Evolutionary conservation across 768 basidiomycete genomes (phyloP), one percentile per base, ranked within the genome.

Genomic region (Symmetrospora coprosmae): DNA sequence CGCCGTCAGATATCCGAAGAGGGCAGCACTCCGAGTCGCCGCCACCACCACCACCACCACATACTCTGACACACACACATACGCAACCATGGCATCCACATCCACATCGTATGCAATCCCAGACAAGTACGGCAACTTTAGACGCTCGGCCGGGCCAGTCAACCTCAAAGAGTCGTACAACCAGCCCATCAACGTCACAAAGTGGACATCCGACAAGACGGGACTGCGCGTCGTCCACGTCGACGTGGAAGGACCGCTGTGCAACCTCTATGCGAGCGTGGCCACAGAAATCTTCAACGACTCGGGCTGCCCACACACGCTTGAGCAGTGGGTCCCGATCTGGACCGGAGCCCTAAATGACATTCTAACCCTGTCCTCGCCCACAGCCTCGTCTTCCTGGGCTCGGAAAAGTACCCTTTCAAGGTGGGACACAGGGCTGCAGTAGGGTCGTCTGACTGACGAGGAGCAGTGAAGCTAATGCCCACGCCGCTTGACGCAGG

Each of bases 361-460:
- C 63, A 88, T 86, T 72, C 74, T 92, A 62, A 81, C 2, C 16
- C 13, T 8, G 28, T 50, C 35, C 21, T 39, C 11, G 9, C 25
- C 14, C 41, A 30, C 19, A 58, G 55, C 23, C 43, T 58, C 30
- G 55, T 96, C 30, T 97, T 97, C 71, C 85, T 96, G 79, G 94
- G 94, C 4, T 92, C 89, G 0, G 83, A 92, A 69, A 83, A 86
- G 67, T 97, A 89, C 69, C 91, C 92, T 0, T 87, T 87, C 78
- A 96, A 97, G 56, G 66, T 64, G 0, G 51, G 62, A 1, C 61
- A 6, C 11, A 9, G 13, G 9, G 21, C 9, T 27, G 48, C 7
- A 8, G 48, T 27, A 13, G 21, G 6, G 16, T 25, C 21, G 13
- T 33, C 9, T 6, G 14, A 33, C 31, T 50, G 27, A 50, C 27